Evolutionary conservation across 257 asterid species (phyloP).

Genomic region (Catharanthus roseus): DNA sequence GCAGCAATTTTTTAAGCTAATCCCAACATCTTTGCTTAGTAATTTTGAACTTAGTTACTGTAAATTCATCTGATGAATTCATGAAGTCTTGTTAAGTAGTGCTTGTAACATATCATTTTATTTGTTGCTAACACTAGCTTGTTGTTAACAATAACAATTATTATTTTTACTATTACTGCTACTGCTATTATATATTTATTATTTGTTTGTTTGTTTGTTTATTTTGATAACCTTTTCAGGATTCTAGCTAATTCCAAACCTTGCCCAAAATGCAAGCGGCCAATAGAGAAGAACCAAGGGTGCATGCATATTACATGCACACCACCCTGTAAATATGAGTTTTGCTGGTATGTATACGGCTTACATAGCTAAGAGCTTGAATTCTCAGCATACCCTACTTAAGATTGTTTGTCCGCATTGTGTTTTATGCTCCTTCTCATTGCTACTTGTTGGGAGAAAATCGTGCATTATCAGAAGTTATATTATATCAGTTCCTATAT

Average conservation of each 20-base stretch:
- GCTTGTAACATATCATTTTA: constrained; percentile 6
- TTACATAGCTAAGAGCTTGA: neutral
- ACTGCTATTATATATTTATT: no score
- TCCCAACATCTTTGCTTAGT: neutral
- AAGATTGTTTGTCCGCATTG: neutral
- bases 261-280: constrained; percentile 99
- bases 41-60: neutral
- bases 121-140: constrained; percentile 15
- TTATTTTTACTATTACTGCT: no score
- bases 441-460: neutral
- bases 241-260: constrained; percentile 97
- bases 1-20: neutral
- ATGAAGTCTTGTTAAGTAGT: neutral
- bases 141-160: no score
- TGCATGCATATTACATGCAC: constrained; percentile 99
- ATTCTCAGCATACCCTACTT: neutral
- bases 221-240: constrained; percentile 45
- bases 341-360: constrained; percentile 77
- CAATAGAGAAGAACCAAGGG: constrained; percentile 97
- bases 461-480: neutral
- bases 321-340: constrained; percentile 95
- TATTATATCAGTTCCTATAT: neutral
- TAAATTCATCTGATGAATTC: neutral
- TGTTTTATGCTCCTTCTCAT: neutral
- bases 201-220: no score